Evolutionary conservation across 768 basidiomycete species (phyloP), one percentile per base, ranked within the genome.

Genomic region (Mycena albidolilacea): DNA sequence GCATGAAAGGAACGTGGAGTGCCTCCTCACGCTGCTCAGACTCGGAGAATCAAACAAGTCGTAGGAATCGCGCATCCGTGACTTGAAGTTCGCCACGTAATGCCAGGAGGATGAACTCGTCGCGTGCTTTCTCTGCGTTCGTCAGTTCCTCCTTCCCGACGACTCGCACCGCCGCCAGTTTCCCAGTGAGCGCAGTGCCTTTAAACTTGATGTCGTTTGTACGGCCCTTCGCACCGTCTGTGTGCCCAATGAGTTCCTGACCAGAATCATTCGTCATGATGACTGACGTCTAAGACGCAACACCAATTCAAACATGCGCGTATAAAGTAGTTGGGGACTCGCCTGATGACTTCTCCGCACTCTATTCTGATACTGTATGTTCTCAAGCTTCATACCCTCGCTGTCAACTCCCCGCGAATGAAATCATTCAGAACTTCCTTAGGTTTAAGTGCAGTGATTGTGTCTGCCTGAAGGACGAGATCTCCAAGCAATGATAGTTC

Each of bases 321-420:
- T 35, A 30, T 35, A 23, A 43, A 50, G 15, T 17, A 38, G 15
- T 12, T 2, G 39, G 19, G 10, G 9, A 73, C 78, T 15, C 75
- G 86, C 88, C 81, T 85, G 82, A 44, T 76, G 64, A 64, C 83
- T 82, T 57, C 70, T 57, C 21, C 85, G 80, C 3, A 87, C 79
- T 46, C 85, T 77, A 2, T 80, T 86, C 63, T 85, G 87, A 78
- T 81, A 89, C 3, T 85, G 81, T 4, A 82, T 71, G 73, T 87
- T 87, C 15, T 75, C 71, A 3, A 88, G 58, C 12, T 77, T 68
- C 19, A 84, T 52, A 1, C 83, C 85, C 11, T 82, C 19, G 76
- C 70, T 43, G 72, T 76, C 7, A 78, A 12, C 17, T 69, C 71
- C 11, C 79, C 79, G 1, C 65, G 59, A 2, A 70, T 76, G 69